phyloP scores from a whole-genome alignment of 495 filamentous ascomycete genomes.

The Penicillium taxi region DNA sequence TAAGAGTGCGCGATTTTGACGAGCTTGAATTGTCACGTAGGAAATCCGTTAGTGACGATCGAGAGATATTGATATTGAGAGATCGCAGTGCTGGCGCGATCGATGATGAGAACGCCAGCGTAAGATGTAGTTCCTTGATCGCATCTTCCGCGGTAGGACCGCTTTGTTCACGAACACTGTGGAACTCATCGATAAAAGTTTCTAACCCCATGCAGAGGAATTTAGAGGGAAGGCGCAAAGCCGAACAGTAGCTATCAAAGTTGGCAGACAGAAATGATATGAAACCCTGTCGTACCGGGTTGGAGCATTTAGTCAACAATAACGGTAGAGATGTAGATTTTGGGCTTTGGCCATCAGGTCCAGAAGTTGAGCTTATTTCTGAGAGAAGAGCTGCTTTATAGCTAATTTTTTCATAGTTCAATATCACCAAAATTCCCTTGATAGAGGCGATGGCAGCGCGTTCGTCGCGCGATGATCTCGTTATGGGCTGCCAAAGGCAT shows the following conservation, averaged over 20 bases:
- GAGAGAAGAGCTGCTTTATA: conserved; percentile 43
- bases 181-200: conserved; percentile 21
- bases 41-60: conserved; percentile 25
- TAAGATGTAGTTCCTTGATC: conserved; percentile 35
- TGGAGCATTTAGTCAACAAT: conserved; percentile 47
- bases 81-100: conserved; percentile 38
- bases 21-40: conserved; percentile 5
- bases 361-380: conserved; percentile 1
- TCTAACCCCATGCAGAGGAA: conserved; percentile 32
- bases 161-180: neutral
- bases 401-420: conserved; percentile 43
- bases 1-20: conserved; percentile 5
- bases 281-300: conserved; percentile 42
- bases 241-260: conserved; percentile 45
- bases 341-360: conserved; percentile 3
- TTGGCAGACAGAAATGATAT: conserved; percentile 39
- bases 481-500: conserved; percentile 42
- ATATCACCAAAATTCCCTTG: conserved; percentile 35
- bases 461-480: conserved; percentile 4
- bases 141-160: conserved; percentile 16
- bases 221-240: conserved; percentile 30
- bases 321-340: conserved; percentile 43
- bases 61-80: conserved; percentile 39
- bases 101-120: conserved; percentile 29
- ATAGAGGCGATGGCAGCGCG: conserved; percentile 5